Conservation (phyloP, 371 early-diverging fungal species). For the Coemansia sp. region DNA sequence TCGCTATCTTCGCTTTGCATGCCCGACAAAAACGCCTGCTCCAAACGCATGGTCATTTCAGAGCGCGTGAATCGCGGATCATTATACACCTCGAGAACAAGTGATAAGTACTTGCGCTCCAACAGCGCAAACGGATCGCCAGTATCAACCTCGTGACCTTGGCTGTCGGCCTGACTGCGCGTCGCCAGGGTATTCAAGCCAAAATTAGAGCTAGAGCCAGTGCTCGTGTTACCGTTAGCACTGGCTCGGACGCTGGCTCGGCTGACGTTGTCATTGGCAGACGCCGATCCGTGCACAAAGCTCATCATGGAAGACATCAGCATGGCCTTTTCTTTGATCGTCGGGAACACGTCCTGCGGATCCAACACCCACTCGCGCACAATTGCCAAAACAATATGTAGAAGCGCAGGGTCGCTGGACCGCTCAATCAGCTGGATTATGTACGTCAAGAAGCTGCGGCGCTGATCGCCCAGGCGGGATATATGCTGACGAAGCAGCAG, state of each 20-base stretch:
- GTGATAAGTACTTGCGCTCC: slow-evolving; percentile 73
- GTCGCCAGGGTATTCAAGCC: background rate
- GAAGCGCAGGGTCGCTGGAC: slow-evolving; percentile 68
- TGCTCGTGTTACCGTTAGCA: background rate
- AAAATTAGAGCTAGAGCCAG: background rate
- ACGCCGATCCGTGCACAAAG: slow-evolving; percentile 55
- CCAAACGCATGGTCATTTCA: slow-evolving; percentile 89
- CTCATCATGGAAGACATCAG: slow-evolving; percentile 88
- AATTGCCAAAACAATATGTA: slow-evolving; percentile 75
- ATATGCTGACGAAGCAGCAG: slow-evolving; percentile 75
- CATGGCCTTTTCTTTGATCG: slow-evolving; percentile 92
- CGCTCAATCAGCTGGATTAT: slow-evolving; percentile 82
- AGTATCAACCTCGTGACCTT: background rate
- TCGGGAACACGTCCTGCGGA: slow-evolving; percentile 83
- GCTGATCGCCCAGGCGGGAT: slow-evolving; percentile 80
- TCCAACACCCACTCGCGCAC: slow-evolving; percentile 86
- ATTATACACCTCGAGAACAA: slow-evolving; percentile 86
- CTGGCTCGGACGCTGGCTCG: slow-evolving; percentile 36
- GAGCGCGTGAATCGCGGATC: slow-evolving; percentile 75
- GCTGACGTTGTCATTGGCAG: slow-evolving; percentile 54
- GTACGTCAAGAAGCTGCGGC: slow-evolving; percentile 81
- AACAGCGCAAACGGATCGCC: slow-evolving; percentile 35
- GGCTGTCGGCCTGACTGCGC: background rate
- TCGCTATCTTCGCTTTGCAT: slow-evolving; percentile 73
- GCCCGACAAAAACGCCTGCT: slow-evolving; percentile 92